These are phyloP conservation scores for Penicillium crystallinum DNA, from an alignment of 495 filamentous ascomycete species.

Conservation along the genomic window DNA sequence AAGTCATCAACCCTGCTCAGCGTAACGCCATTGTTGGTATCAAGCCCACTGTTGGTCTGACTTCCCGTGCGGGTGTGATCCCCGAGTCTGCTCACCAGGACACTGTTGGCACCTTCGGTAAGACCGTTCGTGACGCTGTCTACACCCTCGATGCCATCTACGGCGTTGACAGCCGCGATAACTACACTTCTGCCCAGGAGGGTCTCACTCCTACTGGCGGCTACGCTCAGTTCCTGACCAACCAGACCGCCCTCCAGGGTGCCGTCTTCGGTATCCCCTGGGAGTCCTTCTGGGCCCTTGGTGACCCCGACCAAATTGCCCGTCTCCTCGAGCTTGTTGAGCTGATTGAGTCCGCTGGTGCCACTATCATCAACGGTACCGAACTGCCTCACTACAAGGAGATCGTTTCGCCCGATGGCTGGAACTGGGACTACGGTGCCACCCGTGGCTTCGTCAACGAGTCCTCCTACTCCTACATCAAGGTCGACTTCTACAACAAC, in stretches of 20 bases:
- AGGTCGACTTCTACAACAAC: conserved; percentile 75
- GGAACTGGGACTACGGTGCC: conserved; percentile 69
- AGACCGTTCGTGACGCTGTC: conserved; percentile 61
- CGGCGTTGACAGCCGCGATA: conserved; percentile 53
- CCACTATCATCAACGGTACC: conserved; percentile 63
- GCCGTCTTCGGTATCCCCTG: conserved; percentile 68
- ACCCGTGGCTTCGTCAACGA: conserved; percentile 60
- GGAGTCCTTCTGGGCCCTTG: conserved; percentile 60
- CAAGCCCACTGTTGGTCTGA: conserved; percentile 65
- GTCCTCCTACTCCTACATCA: conserved; percentile 66
- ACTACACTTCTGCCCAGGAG: conserved; percentile 53
- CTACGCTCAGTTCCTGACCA: conserved; percentile 51
- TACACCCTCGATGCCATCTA: conserved; percentile 64
- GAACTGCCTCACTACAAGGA: conserved; percentile 58
- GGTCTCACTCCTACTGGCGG: conserved; percentile 49
- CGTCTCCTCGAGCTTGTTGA: conserved; percentile 49
- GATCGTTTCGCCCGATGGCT: conserved; percentile 57
- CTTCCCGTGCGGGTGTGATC: conserved; percentile 57
- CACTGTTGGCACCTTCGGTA: conserved; percentile 60
- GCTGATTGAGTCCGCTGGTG: conserved; percentile 55
- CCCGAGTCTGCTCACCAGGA: conserved; percentile 64
- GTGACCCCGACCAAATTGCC: conserved; percentile 46
- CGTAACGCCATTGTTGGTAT: conserved; percentile 54
- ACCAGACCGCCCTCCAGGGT: conserved; percentile 49
- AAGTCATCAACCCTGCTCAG: conserved; percentile 58